Conservation (phyloP, 352 stramenopile species). For the Bremia lactucae region DNA sequence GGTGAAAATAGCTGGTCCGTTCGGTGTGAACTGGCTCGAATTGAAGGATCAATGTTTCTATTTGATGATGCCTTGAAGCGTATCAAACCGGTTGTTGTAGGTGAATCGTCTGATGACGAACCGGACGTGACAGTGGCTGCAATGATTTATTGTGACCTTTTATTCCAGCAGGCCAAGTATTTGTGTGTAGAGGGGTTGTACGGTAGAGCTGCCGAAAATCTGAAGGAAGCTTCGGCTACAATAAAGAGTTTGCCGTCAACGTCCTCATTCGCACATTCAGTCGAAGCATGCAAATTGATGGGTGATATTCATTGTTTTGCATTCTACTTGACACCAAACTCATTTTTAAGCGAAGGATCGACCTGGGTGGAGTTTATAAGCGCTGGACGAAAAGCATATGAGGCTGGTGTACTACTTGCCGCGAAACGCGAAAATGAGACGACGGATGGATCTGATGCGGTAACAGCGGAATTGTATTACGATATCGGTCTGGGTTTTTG, state of each 20-base stretch:
- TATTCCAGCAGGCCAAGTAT: constrained; percentile 72
- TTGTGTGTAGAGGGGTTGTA: constrained; percentile 69
- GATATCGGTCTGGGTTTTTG: constrained; percentile 65
- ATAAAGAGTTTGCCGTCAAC: constrained; percentile 27
- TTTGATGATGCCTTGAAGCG: constrained; percentile 63
- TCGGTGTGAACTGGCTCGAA: constrained; percentile 64
- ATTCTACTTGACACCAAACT: constrained; percentile 62
- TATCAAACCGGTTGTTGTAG: constrained; percentile 34
- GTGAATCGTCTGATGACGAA: constrained; percentile 8
- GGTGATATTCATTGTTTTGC: constrained; percentile 76
- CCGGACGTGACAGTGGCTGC: constrained; percentile 26
- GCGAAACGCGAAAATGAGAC: constrained; percentile 4
- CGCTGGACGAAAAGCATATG: constrained; percentile 44
- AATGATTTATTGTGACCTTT: constrained; percentile 53
- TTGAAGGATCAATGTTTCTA: constrained; percentile 57
- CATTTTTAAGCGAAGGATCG: constrained; percentile 32
- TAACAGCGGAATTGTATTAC: constrained; percentile 41
- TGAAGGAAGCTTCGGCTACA: constrained; percentile 49
- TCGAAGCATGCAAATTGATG: constrained; percentile 52
- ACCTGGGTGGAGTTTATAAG: constrained; percentile 60
- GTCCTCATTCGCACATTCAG: constrained; percentile 17
- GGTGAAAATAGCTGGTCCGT: constrained; percentile 58
- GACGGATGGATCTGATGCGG: constrained; percentile 1
- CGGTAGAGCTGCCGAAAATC: constrained; percentile 44
- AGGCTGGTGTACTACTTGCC: constrained; percentile 21